A percentile compares a stretch with the other conserved stretches of the same genome.
phyloP scores from a whole-genome alignment of 192 early-diverging fungal genomes.

The Allomyces arbusculus region DNA sequence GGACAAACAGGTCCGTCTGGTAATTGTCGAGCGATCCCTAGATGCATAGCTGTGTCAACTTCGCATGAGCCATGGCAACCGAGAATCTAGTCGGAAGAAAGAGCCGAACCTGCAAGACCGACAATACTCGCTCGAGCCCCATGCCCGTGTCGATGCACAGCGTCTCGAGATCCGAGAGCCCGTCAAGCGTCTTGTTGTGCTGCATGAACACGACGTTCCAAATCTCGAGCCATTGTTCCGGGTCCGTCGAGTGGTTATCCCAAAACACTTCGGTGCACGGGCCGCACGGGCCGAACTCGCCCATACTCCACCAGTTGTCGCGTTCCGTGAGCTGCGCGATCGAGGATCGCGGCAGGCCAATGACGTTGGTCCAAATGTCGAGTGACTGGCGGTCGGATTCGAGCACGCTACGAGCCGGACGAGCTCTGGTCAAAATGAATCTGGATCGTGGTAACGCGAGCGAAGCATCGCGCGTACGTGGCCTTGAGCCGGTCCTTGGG shows the following conservation, averaged over 20 bases:
- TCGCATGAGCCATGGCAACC: neutral
- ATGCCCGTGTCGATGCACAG: constrained; percentile 41
- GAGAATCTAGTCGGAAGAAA: neutral
- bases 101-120: constrained; percentile 16
- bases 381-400: constrained; percentile 29
- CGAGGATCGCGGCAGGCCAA: constrained; percentile 25
- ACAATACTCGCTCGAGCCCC: constrained; percentile 31
- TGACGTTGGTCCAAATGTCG: constrained; percentile 28
- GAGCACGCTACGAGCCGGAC: constrained; percentile 14
- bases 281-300: constrained; percentile 39
- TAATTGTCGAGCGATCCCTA: constrained; percentile 23
- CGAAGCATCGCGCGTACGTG: constrained; percentile 16
- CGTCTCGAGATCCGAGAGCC: constrained; percentile 20
- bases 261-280: constrained; percentile 44
- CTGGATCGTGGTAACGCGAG: too few species aligned
- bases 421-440: too few species aligned
- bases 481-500: constrained; percentile 29
- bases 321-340: constrained; percentile 23
- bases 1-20: constrained; percentile 27
- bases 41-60: neutral
- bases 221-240: constrained; percentile 34
- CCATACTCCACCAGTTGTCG: constrained; percentile 47
- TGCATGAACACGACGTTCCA: constrained; percentile 46
- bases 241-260: constrained; percentile 22
- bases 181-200: constrained; percentile 22